A percentile compares a stretch with the other conserved stretches of the same genome.
Conservation (phyloP, 805 yeast species). For the Saturnispora dispora region DNA sequence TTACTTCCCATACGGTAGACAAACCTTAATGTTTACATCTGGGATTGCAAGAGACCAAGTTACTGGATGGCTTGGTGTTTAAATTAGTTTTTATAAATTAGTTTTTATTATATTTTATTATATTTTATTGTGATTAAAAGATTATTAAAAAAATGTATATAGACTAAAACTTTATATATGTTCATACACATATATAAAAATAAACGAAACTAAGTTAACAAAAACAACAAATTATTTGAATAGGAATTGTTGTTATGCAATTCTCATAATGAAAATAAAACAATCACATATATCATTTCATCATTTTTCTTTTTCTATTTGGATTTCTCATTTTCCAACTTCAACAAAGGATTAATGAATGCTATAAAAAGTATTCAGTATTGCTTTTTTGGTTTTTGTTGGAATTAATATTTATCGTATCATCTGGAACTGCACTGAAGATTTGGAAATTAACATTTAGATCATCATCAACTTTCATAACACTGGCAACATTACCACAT, state of each 20-base stretch:
- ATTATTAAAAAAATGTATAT: not conserved
- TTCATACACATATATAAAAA: not conserved
- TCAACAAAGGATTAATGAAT: not conserved
- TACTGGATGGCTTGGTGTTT: conserved; percentile 22
- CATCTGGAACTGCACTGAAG: conserved; percentile 92
- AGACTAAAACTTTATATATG: too few species aligned
- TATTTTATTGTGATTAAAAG: not conserved
- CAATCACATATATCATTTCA: not conserved
- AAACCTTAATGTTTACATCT: conserved; percentile 50
- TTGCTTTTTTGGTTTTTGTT: conserved; percentile 28
- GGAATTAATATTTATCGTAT: conserved; percentile 33
- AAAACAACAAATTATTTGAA: not conserved
- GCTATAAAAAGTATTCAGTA: conserved; percentile 29
- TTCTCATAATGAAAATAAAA: not conserved
- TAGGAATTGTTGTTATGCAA: not conserved
- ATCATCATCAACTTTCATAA: conserved; percentile 88
- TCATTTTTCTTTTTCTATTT: not conserved
- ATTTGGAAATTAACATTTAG: conserved; percentile 85
- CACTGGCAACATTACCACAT: conserved; percentile 97
- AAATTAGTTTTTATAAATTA: not conserved
- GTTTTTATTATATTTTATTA: not conserved
- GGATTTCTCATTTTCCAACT: not conserved
- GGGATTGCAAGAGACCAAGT: conserved; percentile 34
- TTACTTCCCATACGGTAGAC: conserved; percentile 88
- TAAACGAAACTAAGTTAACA: not conserved